Base-by-base conservation (phyloP, 2,329 filamentous ascomycete genomes). In the Diaporthe citriasiana region DNA sequence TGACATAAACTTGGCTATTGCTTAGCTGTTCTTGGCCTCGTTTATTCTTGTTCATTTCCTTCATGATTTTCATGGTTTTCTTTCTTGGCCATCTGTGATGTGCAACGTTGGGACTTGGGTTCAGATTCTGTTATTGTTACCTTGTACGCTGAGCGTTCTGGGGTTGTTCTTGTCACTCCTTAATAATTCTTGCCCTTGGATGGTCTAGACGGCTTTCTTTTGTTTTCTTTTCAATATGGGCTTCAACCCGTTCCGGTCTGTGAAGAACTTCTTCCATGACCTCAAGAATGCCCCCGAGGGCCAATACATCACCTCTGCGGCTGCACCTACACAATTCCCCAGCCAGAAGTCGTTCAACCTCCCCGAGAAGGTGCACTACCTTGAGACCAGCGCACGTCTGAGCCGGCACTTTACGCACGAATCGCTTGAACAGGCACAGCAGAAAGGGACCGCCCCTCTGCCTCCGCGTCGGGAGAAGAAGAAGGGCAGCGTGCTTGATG, bases 231-330 rank as follows among this genome's bases (percentile, higher is more conserved):
- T 27, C 60, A 69, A 15, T 3, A 72, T 74, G 70, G 60, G 70
- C 9, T 72, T 72, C 53, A 68, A 68, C 51, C 73, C 70, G 17
- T 42, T 75, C n/a, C 70, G 71, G 30, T 51, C 53, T 1, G 42
- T 77, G 17, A 70, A 55, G 40, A 72, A 55, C 9, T 77, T 77
- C 51, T 68, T 68, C 47, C 72, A 68, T 50, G 68, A 76, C 27
- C 71, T 78, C 50, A 76, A 73, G 27, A 74, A 75, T 33, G 76
- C 77, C 0, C 76, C 76, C 19, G 73, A 74, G 7, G 75, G 75
- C 3, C 76, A 78, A 30, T 78, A 78, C 55, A 59, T 76, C 51
- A 76, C 74, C 3, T 74, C 66, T 12, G 65, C 72, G 8, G 74
- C 74, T 19, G 77, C 75, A 15, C 74, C 72, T 35, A 75, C 76